Percentiles rank a stretch among this genome's conserved stretches.
Conservation (phyloP, 345 rosid genomes). For the Ceriops zippeliana region DNA sequence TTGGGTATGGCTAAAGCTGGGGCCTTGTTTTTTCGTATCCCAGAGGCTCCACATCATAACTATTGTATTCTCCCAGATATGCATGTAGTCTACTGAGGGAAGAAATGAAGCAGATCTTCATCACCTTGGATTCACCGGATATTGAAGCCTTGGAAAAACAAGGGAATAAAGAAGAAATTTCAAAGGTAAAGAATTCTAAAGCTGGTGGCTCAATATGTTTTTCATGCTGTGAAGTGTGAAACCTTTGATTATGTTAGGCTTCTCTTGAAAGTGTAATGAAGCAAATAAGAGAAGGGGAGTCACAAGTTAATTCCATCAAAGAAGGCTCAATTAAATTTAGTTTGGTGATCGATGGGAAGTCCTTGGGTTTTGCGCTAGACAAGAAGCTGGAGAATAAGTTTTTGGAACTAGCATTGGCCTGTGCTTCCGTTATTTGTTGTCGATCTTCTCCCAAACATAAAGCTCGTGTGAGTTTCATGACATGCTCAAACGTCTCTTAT, state of each 20-base stretch:
- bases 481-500: background rate
- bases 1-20: constrained; percentile 53
- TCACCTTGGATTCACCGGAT: constrained; percentile 63
- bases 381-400: constrained; percentile 43
- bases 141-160: constrained; percentile 58
- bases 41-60: constrained; percentile 11
- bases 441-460: constrained; percentile 92
- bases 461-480: constrained; percentile 70
- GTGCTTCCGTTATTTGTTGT: constrained; percentile 81
- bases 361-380: constrained; percentile 58
- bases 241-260: constrained; percentile 39
- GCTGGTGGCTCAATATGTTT: background rate
- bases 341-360: constrained; percentile 84
- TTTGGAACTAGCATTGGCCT: constrained; percentile 56
- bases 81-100: constrained; percentile 75
- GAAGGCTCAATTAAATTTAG: constrained; percentile 36
- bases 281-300: constrained; percentile 46
- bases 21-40: background rate
- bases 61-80: constrained; percentile 45
- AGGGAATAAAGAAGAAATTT: constrained; percentile 48
- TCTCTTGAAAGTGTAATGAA: constrained; percentile 45
- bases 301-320: constrained; percentile 29
- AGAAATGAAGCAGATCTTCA: constrained; percentile 58
- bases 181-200: constrained; percentile 40
- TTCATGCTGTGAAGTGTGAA: constrained; percentile 16